Percentiles rank a stretch among this genome's conserved stretches.
Conservation (phyloP, 2,329 filamentous ascomycete species). For the Acrodontium crateriforme region DNA sequence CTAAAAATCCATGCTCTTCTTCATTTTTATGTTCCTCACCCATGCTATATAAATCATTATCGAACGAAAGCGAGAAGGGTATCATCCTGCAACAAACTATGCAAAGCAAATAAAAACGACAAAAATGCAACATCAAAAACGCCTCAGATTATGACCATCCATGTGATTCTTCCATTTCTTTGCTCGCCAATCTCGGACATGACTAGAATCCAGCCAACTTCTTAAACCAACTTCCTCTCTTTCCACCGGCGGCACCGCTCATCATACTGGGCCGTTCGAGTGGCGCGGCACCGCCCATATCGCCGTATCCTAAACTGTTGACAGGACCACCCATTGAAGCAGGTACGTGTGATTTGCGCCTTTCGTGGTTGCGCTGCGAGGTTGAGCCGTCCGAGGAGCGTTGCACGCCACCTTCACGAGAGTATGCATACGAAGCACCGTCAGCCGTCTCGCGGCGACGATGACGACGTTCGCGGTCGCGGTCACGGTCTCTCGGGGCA, state of each 20-base stretch:
- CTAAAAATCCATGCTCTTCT: too few relatives aligned
- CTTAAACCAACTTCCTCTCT: constrained; percentile 34
- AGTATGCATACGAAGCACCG: too few relatives aligned
- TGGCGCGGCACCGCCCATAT: constrained; percentile 25
- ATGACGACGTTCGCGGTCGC: constrained; percentile 10
- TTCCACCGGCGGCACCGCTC: constrained; percentile 16
- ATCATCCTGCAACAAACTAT: too few relatives aligned
- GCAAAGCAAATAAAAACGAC: too few relatives aligned
- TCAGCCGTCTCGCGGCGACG: constrained; percentile 10
- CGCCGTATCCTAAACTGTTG: constrained; percentile 19
- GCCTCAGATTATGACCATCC: too few relatives aligned
- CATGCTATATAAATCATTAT: too few relatives aligned
- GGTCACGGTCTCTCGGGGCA: constrained; percentile 12
- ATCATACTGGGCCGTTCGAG: constrained; percentile 27
- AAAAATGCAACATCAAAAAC: too few relatives aligned
- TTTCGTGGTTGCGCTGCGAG: constrained; percentile 6
- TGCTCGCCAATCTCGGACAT: too few relatives aligned
- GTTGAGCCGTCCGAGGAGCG: constrained; percentile 23
- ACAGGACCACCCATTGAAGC: constrained; percentile 13
- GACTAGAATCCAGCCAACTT: constrained; percentile 27
- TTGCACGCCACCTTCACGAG: constrained; percentile 10
- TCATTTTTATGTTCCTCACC: too few relatives aligned
- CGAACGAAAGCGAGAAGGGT: too few relatives aligned
- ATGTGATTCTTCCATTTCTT: too few relatives aligned
- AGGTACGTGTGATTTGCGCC: constrained; percentile 13